phyloP scores from a whole-genome alignment of 768 basidiomycete genomes.

The Suillus discolor region DNA sequence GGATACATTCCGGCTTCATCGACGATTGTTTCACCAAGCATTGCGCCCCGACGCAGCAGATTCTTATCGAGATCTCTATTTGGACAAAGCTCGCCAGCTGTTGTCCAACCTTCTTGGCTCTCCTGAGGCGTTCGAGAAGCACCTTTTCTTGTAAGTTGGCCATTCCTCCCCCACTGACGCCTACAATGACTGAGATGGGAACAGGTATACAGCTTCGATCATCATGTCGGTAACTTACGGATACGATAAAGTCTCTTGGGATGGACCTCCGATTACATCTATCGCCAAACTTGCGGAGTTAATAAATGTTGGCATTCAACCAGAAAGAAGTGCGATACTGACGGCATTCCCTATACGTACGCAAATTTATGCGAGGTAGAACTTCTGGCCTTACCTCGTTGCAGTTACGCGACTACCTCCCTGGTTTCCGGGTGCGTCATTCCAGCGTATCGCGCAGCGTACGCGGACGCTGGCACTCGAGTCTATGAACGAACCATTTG shows the following conservation, averaged over 20 bases:
- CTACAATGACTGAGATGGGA: background rate
- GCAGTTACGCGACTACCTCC: constrained; percentile 30
- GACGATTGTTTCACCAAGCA: constrained; percentile 30
- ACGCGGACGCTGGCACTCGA: constrained; percentile 28
- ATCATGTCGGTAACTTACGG: constrained; percentile 34
- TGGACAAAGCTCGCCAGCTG: constrained; percentile 23
- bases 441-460: constrained; percentile 20
- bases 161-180: background rate
- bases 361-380: constrained; percentile 10
- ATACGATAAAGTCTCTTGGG: constrained; percentile 28
- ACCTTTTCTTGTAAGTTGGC: constrained; percentile 22
- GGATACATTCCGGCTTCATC: constrained; percentile 29
- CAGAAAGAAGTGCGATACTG: constrained; percentile 30
- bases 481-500: constrained; percentile 29
- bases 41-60: constrained; percentile 23
- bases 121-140: constrained; percentile 27
- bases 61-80: constrained; percentile 25
- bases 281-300: constrained; percentile 21
- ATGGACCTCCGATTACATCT: constrained; percentile 29
- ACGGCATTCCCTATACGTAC: constrained; percentile 32
- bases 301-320: constrained; percentile 25
- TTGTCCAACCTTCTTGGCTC: constrained; percentile 22
- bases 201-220: constrained; percentile 33
- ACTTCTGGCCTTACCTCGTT: constrained; percentile 4
- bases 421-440: constrained; percentile 33